Evolutionary conservation across 2,329 filamentous ascomycete species (phyloP), one percentile per base, ranked within the genome.

Genomic region (Monilinia aucupariae): DNA sequence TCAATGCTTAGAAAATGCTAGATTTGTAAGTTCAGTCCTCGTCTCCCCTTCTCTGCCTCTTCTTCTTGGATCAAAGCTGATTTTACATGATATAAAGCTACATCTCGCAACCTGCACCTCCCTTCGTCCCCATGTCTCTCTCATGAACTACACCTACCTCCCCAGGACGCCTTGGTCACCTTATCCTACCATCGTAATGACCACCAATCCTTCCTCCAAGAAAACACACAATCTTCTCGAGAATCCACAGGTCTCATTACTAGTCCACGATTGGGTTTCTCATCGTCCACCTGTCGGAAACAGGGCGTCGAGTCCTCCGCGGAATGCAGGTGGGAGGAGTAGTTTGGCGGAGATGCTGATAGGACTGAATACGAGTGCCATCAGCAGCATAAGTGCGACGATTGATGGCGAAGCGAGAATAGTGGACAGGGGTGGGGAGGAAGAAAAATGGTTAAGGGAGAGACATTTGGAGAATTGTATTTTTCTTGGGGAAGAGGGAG

Each of bases 141-240:
- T 99, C 68, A 99, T 99, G 94, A 97, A 96, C 80, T 97, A 97
- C 80, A 97, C 94, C 73, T 97, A 97, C 78, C 88, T 99, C 27
- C 89, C 92, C 47, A 86, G 82, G 7, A 90, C 89, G 20, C 87
- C 86, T 47, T 88, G 86, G 76, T 82, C 84, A 47, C 73, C 82
- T 59, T 77, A 79, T n/a, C 88, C 91, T n/a, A 89, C 92, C 67
- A 96, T 97, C 73, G 89, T 97, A 81, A 92, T 93, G 89, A 97
- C 94, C 62, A 96, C 89, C 52, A 91, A 91, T 70, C 85, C 87
- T 0, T 84, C 85, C 63, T 91, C 88, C 43, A 88, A 86, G 70
- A 94, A 93, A 78, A 91, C 86, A 37, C 83, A 86, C 70, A 96
- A 97, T 75, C 85, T 97, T 15, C 78, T 88, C 66, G 80, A 83